A percentile compares a stretch with the other conserved stretches of the same genome.
These are phyloP conservation scores for Ophiostoma angusticollis DNA, from an alignment of 2,329 filamentous ascomycete species.

Conservation along the genomic window DNA sequence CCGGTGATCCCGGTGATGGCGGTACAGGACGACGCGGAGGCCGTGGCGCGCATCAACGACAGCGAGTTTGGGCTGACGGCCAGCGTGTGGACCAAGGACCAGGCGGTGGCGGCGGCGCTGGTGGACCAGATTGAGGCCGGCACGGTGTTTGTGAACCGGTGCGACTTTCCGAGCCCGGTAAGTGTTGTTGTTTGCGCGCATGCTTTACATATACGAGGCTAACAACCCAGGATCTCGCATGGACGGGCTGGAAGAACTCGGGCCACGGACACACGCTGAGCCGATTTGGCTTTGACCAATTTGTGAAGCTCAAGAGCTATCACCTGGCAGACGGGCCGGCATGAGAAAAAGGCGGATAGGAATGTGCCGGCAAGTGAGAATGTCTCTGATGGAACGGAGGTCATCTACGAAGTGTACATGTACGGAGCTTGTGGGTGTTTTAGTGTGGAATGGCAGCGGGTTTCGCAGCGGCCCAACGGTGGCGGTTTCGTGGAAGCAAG, in stretches of 20 bases:
- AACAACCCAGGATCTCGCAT: slow-evolving; percentile 62
- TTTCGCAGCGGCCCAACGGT: no score
- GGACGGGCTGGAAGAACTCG: slow-evolving; percentile 96
- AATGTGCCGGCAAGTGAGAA: no score
- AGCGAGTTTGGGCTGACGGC: slow-evolving; percentile 88
- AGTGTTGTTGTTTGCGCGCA: slow-evolving; percentile 25
- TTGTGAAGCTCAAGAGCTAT: slow-evolving; percentile 91
- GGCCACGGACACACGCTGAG: slow-evolving; percentile 85
- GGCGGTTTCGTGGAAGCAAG: no score
- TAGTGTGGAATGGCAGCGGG: no score
- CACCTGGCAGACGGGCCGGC: slow-evolving; percentile 69
- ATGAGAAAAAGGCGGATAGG: slow-evolving; percentile 27
- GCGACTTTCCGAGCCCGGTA: slow-evolving; percentile 84
- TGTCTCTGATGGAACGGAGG: no score
- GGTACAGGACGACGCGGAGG: slow-evolving; percentile 69
- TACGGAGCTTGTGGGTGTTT: no score
- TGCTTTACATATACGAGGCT: not conserved
- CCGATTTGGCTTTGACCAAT: slow-evolving; percentile 85
- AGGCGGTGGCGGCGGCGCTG: slow-evolving; percentile 59
- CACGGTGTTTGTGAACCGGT: slow-evolving; percentile 91
- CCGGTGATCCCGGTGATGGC: slow-evolving; percentile 85
- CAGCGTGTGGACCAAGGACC: slow-evolving; percentile 95
- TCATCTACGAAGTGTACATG: no score
- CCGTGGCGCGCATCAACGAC: slow-evolving; percentile 80
- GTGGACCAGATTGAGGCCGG: slow-evolving; percentile 77